Percentiles rank a stretch among this genome's conserved stretches.
These are phyloP conservation scores for Pseudozyma hubeiensis DNA, from an alignment of 1,284 basidiomycete genomes.

Conservation along the genomic window DNA sequence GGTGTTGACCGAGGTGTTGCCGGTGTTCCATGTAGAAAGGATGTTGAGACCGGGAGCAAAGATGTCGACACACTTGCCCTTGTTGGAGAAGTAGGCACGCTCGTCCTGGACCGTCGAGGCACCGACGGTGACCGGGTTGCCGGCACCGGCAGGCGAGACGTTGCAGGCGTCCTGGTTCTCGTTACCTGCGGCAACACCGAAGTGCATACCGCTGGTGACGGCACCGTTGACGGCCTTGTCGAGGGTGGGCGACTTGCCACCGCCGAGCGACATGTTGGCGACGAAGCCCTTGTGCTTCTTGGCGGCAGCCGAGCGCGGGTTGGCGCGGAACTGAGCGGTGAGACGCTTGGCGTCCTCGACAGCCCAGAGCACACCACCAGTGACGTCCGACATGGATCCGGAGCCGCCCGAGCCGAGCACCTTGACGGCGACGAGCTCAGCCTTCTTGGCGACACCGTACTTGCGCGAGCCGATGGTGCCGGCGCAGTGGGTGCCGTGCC, in stretches of 20 bases:
- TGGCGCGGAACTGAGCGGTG: conserved; percentile 75
- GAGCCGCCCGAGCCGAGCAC: conserved; percentile 91
- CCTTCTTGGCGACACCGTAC: conserved; percentile 95
- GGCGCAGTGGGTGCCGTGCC: conserved; percentile 79
- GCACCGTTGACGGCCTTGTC: conserved; percentile 88
- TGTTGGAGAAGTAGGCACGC: conserved; percentile 82
- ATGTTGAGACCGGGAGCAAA: conserved; percentile 87
- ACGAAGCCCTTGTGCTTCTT: conserved; percentile 89
- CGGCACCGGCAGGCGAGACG: conserved; percentile 79
- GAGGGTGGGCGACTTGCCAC: conserved; percentile 88
- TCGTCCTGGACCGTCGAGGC: conserved; percentile 74
- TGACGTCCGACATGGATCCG: conserved; percentile 95
- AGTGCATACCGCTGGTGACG: conserved; percentile 86
- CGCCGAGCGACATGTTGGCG: conserved; percentile 97
- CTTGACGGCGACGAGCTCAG: conserved; percentile 94
- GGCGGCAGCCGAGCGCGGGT: conserved; percentile 76
- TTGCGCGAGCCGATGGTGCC: conserved; percentile 75
- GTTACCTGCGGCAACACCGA: conserved; percentile 79
- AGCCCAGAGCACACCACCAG: conserved; percentile 79
- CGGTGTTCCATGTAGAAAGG: conserved; percentile 69
- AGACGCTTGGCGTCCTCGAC: conserved; percentile 75
- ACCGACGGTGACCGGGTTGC: conserved; percentile 82
- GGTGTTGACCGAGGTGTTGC: conserved; percentile 75
- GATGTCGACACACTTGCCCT: conserved; percentile 79
- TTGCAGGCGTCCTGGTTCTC: conserved; percentile 80